Evolutionary conservation across 768 basidiomycete genomes (phyloP).

Genomic region (Cyathus striatus): DNA sequence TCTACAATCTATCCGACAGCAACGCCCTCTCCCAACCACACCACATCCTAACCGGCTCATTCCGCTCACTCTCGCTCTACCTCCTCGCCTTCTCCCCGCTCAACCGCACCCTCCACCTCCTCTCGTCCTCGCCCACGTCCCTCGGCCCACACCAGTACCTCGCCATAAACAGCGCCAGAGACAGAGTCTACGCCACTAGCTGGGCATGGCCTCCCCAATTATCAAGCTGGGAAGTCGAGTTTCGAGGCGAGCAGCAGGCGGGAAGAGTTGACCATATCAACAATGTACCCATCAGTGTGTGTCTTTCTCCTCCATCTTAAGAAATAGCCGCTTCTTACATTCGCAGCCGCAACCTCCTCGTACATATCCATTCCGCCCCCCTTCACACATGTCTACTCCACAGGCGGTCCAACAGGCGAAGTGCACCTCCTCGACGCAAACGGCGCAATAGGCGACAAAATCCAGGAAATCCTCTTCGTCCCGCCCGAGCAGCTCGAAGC

Average conservation of each 20-base stretch:
- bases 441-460: slow-evolving; percentile 35
- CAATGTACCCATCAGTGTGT: slow-evolving; percentile 40
- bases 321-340: background rate
- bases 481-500: slow-evolving; percentile 31
- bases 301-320: background rate
- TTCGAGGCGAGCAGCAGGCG: slow-evolving; percentile 8
- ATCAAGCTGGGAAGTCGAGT: slow-evolving; percentile 38
- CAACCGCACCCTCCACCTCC: slow-evolving; percentile 29
- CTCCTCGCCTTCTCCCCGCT: slow-evolving; percentile 43
- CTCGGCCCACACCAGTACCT: slow-evolving; percentile 52
- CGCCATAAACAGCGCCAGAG: slow-evolving; percentile 26
- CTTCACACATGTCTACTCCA: slow-evolving; percentile 41
- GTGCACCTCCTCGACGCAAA: slow-evolving; percentile 30
- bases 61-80: slow-evolving; percentile 45
- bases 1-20: background rate
- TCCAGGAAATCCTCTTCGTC: slow-evolving; percentile 44
- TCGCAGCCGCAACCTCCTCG: slow-evolving; percentile 46
- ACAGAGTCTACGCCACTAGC: slow-evolving; percentile 40
- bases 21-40: slow-evolving; percentile 2
- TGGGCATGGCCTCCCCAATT: slow-evolving; percentile 45
- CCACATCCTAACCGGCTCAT: slow-evolving; percentile 44
- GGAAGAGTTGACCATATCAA: slow-evolving; percentile 34
- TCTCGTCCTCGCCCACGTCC: slow-evolving; percentile 15
- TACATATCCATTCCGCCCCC: slow-evolving; percentile 46
- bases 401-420: slow-evolving; percentile 48